Evolutionary conservation across 2,329 filamentous ascomycete genomes (phyloP).

Genomic region (Fusarium sp.): DNA sequence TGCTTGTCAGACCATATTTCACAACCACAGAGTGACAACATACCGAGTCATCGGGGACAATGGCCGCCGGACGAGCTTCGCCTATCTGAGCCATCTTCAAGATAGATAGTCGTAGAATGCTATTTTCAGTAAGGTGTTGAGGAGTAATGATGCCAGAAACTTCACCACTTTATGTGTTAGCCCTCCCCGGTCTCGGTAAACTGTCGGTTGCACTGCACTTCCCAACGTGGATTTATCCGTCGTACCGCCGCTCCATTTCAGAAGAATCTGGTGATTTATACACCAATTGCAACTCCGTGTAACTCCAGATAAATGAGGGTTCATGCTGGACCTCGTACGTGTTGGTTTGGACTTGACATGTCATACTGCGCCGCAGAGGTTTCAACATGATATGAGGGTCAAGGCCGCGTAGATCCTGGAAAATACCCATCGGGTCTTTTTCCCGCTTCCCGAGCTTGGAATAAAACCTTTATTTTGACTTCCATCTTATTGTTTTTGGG

Average conservation of each 20-base stretch:
- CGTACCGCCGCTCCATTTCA: not conserved
- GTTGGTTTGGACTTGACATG: not conserved
- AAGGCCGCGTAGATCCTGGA: too few relatives aligned
- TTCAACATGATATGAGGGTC: not conserved
- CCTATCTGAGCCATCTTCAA: not conserved
- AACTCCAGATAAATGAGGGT: accelerated
- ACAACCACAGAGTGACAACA: too few relatives aligned
- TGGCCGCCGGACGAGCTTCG: not conserved
- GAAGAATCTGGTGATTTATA: not conserved
- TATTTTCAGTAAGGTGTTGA: too few relatives aligned
- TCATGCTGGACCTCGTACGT: too few relatives aligned
- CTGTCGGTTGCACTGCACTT: slow-evolving; percentile 9
- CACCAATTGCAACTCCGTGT: not conserved
- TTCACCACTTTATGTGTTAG: slow-evolving; percentile 14
- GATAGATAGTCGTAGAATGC: too few relatives aligned
- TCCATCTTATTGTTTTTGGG: not conserved
- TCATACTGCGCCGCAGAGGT: not conserved
- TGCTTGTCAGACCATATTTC: too few relatives aligned
- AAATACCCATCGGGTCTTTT: not conserved
- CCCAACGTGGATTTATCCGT: slow-evolving; percentile 15
- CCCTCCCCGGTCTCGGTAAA: slow-evolving; percentile 7
- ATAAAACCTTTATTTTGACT: not conserved
- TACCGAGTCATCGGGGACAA: not conserved
- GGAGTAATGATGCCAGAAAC: not conserved
- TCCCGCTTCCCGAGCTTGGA: too few relatives aligned